These are phyloP conservation scores for Kazachstania taianensis DNA, from an alignment of 805 yeast species.

Conservation along the genomic window DNA sequence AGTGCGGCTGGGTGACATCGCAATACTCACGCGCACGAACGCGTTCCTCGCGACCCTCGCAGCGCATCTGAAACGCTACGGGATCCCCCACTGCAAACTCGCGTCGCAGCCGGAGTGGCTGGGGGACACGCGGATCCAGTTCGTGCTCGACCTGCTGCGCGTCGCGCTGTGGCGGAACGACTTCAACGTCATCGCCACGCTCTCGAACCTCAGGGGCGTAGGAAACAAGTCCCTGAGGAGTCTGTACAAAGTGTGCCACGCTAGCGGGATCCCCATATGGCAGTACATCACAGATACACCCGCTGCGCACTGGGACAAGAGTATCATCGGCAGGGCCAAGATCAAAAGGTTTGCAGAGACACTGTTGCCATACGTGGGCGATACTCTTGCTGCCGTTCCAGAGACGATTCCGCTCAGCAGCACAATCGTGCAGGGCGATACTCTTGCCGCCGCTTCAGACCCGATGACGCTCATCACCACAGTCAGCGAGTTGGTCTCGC, in stretches of 20 bases:
- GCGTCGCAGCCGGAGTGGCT: conserved; percentile 45
- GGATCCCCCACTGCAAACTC: conserved; percentile 35
- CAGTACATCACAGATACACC: conserved; percentile 12
- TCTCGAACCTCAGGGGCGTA: conserved; percentile 20
- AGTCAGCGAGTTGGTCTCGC: conserved; percentile 27
- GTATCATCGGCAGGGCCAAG: conserved; percentile 15
- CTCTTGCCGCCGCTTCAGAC: conserved; percentile 10
- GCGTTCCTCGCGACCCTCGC: conserved; percentile 35
- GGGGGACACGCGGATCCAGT: conserved; percentile 26
- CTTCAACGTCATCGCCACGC: conserved; percentile 19
- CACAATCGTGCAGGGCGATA: conserved; percentile 4
- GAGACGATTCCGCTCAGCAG: conserved; percentile 32
- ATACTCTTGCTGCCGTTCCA: conserved; percentile 1
- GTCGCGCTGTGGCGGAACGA: conserved; percentile 25
- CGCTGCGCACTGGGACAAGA: conserved; percentile 10
- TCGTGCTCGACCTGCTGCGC: conserved; percentile 41
- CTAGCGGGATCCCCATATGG: conserved; percentile 18
- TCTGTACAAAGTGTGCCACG: conserved; percentile 11
- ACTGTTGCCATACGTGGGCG: conserved; percentile 11
- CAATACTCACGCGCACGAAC: conserved; percentile 45
- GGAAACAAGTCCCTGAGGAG: conserved; percentile 17
- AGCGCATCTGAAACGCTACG: conserved; percentile 32
- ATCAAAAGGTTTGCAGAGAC: conserved; percentile 22
- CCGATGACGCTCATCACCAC: conserved; percentile 32
- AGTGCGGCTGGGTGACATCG: conserved; percentile 33